Evolutionary conservation across 768 basidiomycete genomes (phyloP).

Genomic region (Boletus reticulatus): DNA sequence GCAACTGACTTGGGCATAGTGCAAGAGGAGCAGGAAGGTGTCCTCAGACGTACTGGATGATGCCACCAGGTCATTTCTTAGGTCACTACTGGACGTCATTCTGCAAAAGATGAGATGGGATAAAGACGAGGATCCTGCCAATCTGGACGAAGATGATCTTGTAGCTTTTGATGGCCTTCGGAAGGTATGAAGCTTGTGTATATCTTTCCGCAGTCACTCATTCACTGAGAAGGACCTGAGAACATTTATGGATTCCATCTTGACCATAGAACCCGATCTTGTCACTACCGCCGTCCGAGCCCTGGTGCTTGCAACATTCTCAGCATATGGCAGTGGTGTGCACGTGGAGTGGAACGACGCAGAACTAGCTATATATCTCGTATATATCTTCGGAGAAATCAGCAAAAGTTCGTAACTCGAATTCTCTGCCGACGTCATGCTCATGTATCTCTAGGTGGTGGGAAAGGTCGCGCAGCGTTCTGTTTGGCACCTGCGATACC

Average conservation of each 20-base stretch:
- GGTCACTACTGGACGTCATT: conserved; percentile 72
- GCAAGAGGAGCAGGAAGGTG: conserved; percentile 70
- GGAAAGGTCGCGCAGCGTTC: conserved; percentile 83
- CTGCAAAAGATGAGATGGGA: conserved; percentile 92
- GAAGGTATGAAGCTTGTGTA: conserved; percentile 50
- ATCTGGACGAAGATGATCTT: conserved; percentile 86
- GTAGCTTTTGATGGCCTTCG: conserved; percentile 82
- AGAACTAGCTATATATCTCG: conserved; percentile 89
- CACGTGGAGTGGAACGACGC: conserved; percentile 87
- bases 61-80: conserved; percentile 71
- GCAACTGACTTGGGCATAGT: conserved; percentile 44
- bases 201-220: conserved; percentile 11
- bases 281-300: conserved; percentile 75
- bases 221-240: conserved; percentile 66
- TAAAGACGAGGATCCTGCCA: conserved; percentile 70
- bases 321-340: conserved; percentile 58
- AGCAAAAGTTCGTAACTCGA: conserved; percentile 65
- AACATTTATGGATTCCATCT: conserved; percentile 82
- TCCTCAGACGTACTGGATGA: conserved; percentile 63
- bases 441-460: conserved; percentile 48
- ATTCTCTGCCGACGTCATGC: not conserved
- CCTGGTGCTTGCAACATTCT: conserved; percentile 72
- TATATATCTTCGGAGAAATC: conserved; percentile 93
- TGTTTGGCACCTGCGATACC: conserved; percentile 71
- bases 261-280: conserved; percentile 81